Conservation (phyloP, 306 rosid genomes). For the Citrullus colocynthis region DNA sequence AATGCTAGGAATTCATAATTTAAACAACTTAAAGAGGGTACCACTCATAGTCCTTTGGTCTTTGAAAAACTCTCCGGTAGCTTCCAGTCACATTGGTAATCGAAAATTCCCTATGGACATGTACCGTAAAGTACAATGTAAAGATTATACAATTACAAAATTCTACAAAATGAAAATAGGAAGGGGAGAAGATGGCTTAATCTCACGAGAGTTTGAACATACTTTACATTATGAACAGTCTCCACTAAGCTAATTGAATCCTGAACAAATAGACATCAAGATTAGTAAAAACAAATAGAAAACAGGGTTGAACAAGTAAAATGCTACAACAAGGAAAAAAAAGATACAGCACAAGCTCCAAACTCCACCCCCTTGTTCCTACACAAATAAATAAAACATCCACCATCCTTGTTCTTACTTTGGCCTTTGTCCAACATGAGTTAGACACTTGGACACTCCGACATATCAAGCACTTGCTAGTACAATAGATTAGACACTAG, state of each 20-base stretch:
- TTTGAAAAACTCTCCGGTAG: conserved; percentile 79
- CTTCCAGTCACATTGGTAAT: conserved; percentile 78
- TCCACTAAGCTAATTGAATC: conserved; percentile 58
- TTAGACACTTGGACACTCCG: too few relatives aligned
- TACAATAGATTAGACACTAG: too few relatives aligned
- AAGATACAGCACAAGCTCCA: background rate
- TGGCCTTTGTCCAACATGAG: too few relatives aligned
- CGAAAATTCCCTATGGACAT: conserved; percentile 66
- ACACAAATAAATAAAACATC: too few relatives aligned
- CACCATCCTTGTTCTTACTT: too few relatives aligned
- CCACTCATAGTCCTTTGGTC: conserved; percentile 71
- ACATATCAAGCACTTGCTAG: too few relatives aligned
- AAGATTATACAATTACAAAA: background rate
- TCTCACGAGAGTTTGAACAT: conserved; percentile 15
- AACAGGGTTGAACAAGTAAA: background rate
- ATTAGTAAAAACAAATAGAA: background rate
- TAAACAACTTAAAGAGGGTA: conserved; percentile 9
- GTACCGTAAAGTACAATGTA: background rate
- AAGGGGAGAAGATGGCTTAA: background rate
- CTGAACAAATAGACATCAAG: conserved; percentile 30
- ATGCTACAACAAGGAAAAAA: background rate
- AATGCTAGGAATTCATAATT: background rate
- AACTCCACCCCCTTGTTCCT: background rate
- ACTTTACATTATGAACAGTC: conserved; percentile 66
- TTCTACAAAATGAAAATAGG: background rate